These are phyloP conservation scores for Diaporthe amygdali DNA, from an alignment of 2,329 filamentous ascomycete genomes.

Conservation along the genomic window DNA sequence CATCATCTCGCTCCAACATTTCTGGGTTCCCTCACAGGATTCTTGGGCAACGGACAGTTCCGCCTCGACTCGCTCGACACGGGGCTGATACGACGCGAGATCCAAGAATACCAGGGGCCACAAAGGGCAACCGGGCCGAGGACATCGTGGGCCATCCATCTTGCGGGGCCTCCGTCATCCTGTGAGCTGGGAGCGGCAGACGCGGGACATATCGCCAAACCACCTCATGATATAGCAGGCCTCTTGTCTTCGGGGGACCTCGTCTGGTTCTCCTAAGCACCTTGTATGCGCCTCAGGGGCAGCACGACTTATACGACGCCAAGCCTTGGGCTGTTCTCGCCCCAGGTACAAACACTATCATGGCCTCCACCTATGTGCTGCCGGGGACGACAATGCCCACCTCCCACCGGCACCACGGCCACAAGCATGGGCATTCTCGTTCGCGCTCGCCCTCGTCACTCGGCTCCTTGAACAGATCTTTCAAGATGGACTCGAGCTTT, in stretches of 20 bases:
- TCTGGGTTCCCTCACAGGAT: background rate
- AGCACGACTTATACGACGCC: background rate
- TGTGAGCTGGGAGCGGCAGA: background rate
- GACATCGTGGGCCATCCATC: conserved; percentile 14
- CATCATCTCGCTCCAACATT: background rate
- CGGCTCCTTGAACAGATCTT: conserved; percentile 43
- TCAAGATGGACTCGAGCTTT: conserved; percentile 37
- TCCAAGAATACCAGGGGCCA: conserved; percentile 9
- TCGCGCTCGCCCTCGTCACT: conserved; percentile 44
- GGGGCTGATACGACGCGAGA: conserved; percentile 15
- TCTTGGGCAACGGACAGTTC: background rate
- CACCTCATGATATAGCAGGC: conserved; percentile 23
- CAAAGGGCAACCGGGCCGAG: conserved; percentile 11
- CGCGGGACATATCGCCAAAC: background rate
- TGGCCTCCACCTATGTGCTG: conserved; percentile 59
- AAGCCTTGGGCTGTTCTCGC: background rate
- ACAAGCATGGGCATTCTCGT: conserved; percentile 43
- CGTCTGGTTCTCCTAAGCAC: background rate
- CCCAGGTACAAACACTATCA: conserved; percentile 33
- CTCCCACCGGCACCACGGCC: conserved; percentile 46
- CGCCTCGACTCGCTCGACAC: background rate
- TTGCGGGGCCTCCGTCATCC: conserved; percentile 20
- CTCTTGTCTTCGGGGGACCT: background rate
- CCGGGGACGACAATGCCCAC: conserved; percentile 57
- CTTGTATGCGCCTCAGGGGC: background rate